phyloP scores from a whole-genome alignment of 495 filamentous ascomycete genomes.

The Penicillium parvum region DNA sequence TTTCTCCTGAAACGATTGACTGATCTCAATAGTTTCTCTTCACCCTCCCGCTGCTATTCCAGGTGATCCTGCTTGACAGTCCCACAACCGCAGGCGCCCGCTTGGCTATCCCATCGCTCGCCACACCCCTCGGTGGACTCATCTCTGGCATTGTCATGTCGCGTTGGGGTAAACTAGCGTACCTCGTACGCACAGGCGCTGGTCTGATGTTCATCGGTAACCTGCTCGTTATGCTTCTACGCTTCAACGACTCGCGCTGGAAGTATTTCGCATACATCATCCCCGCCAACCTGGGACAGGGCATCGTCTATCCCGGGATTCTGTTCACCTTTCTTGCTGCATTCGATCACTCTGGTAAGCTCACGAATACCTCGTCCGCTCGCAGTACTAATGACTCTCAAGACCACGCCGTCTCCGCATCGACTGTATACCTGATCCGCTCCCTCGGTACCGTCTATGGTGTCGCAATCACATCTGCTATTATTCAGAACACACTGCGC shows the following conservation, averaged over 20 bases:
- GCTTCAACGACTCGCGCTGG: conserved; percentile 55
- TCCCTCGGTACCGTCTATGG: conserved; percentile 62
- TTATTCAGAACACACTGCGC: conserved; percentile 60
- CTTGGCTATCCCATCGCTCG: conserved; percentile 57
- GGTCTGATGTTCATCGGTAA: conserved; percentile 59
- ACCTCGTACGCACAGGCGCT: conserved; percentile 52
- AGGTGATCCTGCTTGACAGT: conserved; percentile 57
- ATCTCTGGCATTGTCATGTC: conserved; percentile 62
- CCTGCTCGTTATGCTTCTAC: conserved; percentile 47
- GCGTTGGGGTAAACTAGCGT: conserved; percentile 54
- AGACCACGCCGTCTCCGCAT: conserved; percentile 64
- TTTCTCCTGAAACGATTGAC: background rate
- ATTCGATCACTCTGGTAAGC: conserved; percentile 56
- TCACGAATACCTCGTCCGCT: background rate
- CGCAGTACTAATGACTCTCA: too few relatives aligned
- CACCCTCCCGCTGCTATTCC: conserved; percentile 60
- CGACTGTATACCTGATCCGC: conserved; percentile 59
- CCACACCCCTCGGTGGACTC: conserved; percentile 57
- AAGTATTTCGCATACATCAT: conserved; percentile 62
- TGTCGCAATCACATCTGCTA: conserved; percentile 57
- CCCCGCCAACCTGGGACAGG: conserved; percentile 60
- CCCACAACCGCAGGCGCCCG: conserved; percentile 56
- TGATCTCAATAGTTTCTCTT: conserved; percentile 53
- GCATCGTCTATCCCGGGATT: conserved; percentile 59
- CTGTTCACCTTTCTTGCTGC: conserved; percentile 60